Conservation (phyloP, 192 early-diverging fungal species). For the Backusella liffmaniae region DNA sequence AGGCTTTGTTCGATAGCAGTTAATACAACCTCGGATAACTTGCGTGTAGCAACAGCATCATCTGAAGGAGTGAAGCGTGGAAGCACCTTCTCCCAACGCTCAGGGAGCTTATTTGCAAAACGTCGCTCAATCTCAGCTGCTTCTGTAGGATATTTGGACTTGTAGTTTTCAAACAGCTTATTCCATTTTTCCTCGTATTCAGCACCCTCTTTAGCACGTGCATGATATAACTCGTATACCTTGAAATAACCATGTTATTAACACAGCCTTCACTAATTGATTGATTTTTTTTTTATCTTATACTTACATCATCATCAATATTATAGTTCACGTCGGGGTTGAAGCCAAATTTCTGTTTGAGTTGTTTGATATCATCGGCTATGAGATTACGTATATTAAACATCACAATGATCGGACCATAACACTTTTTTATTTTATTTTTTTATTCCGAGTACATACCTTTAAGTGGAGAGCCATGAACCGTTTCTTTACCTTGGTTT, state of each 20-base stretch:
- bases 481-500: constrained; percentile 85
- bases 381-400: neutral
- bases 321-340: constrained; percentile 70
- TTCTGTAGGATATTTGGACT: constrained; percentile 60
- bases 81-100: constrained; percentile 65
- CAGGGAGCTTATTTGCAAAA: constrained; percentile 67
- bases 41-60: constrained; percentile 79
- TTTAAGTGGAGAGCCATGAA: constrained; percentile 87
- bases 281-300: neutral
- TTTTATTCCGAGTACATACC: constrained; percentile 9
- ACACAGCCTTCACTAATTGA: neutral
- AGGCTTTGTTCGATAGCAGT: constrained; percentile 72
- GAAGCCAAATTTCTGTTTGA: constrained; percentile 86
- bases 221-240: constrained; percentile 53
- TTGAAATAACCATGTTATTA: constrained; percentile 24
- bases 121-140: constrained; percentile 75
- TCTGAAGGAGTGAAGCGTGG: constrained; percentile 80
- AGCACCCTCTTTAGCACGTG: constrained; percentile 58
- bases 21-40: constrained; percentile 81
- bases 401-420: neutral
- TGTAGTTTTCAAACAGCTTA: constrained; percentile 68
- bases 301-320: constrained; percentile 66
- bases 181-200: constrained; percentile 78
- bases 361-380: constrained; percentile 71
- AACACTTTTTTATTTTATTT: neutral